Conservation (phyloP, 139 green algal species). For the Microglena sp. region DNA sequence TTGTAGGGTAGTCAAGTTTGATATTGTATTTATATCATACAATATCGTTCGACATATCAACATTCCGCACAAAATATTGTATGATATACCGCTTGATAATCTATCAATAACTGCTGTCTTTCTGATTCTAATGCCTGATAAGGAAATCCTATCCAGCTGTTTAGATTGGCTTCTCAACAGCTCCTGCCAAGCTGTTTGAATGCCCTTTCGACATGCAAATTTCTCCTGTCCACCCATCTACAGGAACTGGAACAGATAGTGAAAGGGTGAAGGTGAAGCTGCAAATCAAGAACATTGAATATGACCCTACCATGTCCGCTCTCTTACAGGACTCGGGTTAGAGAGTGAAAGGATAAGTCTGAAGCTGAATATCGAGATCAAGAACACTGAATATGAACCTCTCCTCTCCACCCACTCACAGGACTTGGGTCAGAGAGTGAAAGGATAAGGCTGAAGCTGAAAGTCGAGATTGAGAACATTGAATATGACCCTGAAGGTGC, state of each 20-base stretch:
- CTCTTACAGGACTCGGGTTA: constrained; percentile 39
- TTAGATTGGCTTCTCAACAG: no score
- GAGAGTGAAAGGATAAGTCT: constrained; percentile 73
- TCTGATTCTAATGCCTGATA: no score
- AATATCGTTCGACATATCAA: no score
- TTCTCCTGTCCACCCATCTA: neutral
- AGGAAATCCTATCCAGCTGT: no score
- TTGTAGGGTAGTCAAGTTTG: no score
- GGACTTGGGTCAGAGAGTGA: constrained; percentile 55
- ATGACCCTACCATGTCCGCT: constrained; percentile 29
- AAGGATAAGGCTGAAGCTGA: constrained; percentile 74
- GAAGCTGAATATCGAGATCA: constrained; percentile 65
- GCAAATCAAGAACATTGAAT: constrained; percentile 65
- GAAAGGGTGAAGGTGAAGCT: constrained; percentile 78
- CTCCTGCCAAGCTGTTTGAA: no score
- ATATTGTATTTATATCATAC: no score
- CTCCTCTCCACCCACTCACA: constrained; percentile 18
- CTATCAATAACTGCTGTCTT: no score
- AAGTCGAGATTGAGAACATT: constrained; percentile 59
- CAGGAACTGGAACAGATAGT: constrained; percentile 43
- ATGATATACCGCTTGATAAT: no score
- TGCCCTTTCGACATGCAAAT: no score
- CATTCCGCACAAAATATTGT: no score
- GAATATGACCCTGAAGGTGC: constrained; percentile 81
- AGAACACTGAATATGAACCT: constrained; percentile 70